A percentile compares a stretch with the other conserved stretches of the same genome.
Conservation (phyloP, 768 basidiomycete genomes). For the Kwoniella sp. region DNA sequence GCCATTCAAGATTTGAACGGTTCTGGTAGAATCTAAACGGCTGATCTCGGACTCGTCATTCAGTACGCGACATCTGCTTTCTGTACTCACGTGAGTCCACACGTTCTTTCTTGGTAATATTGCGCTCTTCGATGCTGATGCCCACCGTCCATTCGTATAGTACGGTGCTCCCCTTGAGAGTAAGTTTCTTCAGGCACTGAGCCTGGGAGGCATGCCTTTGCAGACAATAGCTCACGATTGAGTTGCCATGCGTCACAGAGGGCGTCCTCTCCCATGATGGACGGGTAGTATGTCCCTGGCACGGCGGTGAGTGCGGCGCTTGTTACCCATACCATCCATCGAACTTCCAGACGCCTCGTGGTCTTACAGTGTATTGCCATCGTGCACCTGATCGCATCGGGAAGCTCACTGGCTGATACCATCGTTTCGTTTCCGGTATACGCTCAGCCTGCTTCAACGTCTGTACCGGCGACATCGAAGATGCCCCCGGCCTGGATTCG, state of each 20-base stretch:
- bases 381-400: slow-evolving; percentile 5
- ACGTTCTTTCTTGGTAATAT: too few relatives aligned
- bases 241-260: slow-evolving; percentile 57
- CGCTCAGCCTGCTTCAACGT: slow-evolving; percentile 81
- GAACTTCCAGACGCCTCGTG: slow-evolving; percentile 3
- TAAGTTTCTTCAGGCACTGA: too few relatives aligned
- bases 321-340: not conserved
- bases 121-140: not conserved
- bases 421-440: not conserved
- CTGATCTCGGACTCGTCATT: slow-evolving; percentile 61
- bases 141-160: slow-evolving; percentile 13
- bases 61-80: slow-evolving; percentile 62
- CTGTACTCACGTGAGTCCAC: slow-evolving; percentile 71
- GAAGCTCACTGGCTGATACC: not conserved
- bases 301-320: slow-evolving; percentile 65
- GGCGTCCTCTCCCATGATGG: slow-evolving; percentile 79
- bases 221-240: not conserved
- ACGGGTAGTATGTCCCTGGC: slow-evolving; percentile 83
- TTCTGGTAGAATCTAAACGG: not conserved
- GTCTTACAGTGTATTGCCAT: not conserved
- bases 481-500: slow-evolving; percentile 79
- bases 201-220: too few relatives aligned
- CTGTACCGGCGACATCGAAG: slow-evolving; percentile 68
- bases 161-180: slow-evolving; percentile 83
- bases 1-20: not conserved